These are phyloP conservation scores for Thielaviopsis ethacetica DNA, from an alignment of 2,329 filamentous ascomycete species.

Conservation along the genomic window DNA sequence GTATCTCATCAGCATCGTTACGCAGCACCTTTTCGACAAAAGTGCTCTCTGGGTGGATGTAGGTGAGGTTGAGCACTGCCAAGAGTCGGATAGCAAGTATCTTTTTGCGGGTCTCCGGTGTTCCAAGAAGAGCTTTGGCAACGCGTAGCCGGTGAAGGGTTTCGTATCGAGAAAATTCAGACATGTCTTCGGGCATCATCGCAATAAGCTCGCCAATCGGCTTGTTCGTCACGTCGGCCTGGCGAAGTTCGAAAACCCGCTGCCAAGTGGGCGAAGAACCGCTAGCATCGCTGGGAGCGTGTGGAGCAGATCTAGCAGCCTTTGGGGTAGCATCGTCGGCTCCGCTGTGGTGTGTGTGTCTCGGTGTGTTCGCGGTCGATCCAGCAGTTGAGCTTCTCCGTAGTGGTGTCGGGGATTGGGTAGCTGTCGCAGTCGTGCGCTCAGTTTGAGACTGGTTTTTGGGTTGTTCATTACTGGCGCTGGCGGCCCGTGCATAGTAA, in stretches of 20 bases:
- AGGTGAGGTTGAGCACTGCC: constrained; percentile 79
- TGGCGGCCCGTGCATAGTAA: constrained; percentile 47
- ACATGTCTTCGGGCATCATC: constrained; percentile 45
- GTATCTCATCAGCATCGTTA: constrained; percentile 77
- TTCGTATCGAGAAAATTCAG: constrained; percentile 62
- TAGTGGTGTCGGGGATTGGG: constrained; percentile 59
- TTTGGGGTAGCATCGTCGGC: constrained; percentile 33
- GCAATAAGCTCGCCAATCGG: constrained; percentile 41
- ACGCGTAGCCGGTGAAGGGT: constrained; percentile 67
- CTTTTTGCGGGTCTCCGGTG: constrained; percentile 50
- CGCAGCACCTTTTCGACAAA: constrained; percentile 77
- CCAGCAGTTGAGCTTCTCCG: constrained; percentile 48
- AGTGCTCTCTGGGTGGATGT: constrained; percentile 67
- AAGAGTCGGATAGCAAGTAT: constrained; percentile 69
- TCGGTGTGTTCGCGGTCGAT: constrained; percentile 1
- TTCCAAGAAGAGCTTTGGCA: constrained; percentile 60
- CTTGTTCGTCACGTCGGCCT: constrained; percentile 27
- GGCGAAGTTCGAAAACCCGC: constrained; percentile 47
- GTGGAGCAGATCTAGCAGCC: constrained; percentile 25
- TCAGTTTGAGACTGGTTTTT: background rate
- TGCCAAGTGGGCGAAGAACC: constrained; percentile 26
- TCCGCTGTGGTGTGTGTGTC: background rate
- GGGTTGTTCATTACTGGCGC: background rate
- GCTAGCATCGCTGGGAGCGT: constrained; percentile 12
- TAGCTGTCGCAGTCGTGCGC: constrained; percentile 26